Conservation (phyloP, 495 filamentous ascomycete species). For the Hypoxylon fragiforme region DNA sequence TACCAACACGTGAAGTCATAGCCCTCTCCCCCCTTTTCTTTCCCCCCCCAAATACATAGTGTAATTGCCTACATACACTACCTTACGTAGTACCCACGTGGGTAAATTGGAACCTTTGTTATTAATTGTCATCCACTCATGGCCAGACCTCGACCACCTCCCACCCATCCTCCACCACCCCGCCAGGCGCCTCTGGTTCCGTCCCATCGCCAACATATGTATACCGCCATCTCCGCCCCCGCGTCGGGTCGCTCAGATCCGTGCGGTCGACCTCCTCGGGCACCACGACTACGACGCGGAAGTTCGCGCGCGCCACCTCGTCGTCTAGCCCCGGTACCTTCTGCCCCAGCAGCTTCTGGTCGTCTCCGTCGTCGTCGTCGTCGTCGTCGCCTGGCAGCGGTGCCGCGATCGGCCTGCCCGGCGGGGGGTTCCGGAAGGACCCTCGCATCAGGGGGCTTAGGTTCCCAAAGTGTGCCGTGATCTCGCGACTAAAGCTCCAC, state of each 20-base stretch:
- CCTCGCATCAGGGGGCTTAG: slow-evolving; percentile 75
- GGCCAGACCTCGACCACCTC: slow-evolving; percentile 82
- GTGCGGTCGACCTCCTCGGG: slow-evolving; percentile 79
- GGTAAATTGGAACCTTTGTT: neutral
- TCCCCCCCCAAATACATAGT: too few species aligned
- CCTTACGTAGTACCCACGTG: neutral
- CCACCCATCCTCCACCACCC: slow-evolving; percentile 62
- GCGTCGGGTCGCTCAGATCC: slow-evolving; percentile 69
- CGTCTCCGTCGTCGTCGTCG: too few species aligned
- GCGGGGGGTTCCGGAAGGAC: slow-evolving; percentile 75
- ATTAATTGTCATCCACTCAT: slow-evolving; percentile 30
- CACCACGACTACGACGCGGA: slow-evolving; percentile 80
- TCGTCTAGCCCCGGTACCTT: slow-evolving; percentile 71
- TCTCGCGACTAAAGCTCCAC: slow-evolving; percentile 74
- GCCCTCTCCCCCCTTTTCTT: neutral
- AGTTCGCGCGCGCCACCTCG: slow-evolving; percentile 71
- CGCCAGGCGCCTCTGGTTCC: slow-evolving; percentile 38
- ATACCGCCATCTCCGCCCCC: slow-evolving; percentile 68
- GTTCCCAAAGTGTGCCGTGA: slow-evolving; percentile 88
- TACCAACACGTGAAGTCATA: neutral
- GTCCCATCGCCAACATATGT: slow-evolving; percentile 50
- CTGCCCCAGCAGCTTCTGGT: slow-evolving; percentile 64
- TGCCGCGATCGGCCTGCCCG: slow-evolving; percentile 61
- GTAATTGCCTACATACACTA: too few species aligned
- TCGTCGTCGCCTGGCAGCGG: too few species aligned